Conservation (phyloP, 2,329 filamentous ascomycete species). For the Neonectria hederae region DNA sequence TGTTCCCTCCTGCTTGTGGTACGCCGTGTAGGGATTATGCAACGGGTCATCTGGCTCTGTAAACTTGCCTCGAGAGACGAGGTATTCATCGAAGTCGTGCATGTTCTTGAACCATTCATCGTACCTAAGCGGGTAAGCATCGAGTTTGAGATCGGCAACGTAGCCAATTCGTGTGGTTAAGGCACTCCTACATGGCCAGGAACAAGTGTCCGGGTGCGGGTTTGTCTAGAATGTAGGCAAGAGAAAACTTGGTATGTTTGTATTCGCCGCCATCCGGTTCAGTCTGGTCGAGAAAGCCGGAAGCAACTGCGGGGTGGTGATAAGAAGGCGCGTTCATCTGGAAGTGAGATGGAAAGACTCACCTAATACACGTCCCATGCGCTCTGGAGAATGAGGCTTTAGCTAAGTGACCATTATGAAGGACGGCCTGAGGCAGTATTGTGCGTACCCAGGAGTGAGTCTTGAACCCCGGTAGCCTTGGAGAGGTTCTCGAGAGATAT, state of each 20-base stretch:
- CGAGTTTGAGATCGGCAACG: neutral
- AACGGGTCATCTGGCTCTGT: slow-evolving; percentile 43
- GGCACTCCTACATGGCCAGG: slow-evolving; percentile 38
- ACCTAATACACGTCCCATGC: slow-evolving; percentile 43
- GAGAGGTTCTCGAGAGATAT: slow-evolving; percentile 44
- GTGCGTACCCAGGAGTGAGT: slow-evolving; percentile 41
- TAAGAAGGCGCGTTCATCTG: neutral
- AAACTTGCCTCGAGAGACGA: slow-evolving; percentile 36
- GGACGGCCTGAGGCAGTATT: neutral
- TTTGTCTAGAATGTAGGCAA: slow-evolving; percentile 41
- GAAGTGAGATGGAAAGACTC: neutral
- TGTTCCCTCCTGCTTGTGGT: slow-evolving; percentile 46
- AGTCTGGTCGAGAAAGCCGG: slow-evolving; percentile 45
- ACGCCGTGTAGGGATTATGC: slow-evolving; percentile 45
- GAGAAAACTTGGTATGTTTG: slow-evolving; percentile 46
- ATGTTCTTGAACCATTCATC: slow-evolving; percentile 48
- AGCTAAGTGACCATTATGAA: neutral
- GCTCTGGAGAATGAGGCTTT: slow-evolving; percentile 29
- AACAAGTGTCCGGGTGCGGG: slow-evolving; percentile 45
- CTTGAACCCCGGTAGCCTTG: slow-evolving; percentile 39
- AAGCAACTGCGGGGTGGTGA: slow-evolving; percentile 32
- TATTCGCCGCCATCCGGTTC: slow-evolving; percentile 41
- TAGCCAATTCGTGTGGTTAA: too few species aligned
- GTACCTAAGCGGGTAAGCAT: slow-evolving; percentile 34
- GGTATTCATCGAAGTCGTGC: slow-evolving; percentile 48